Percentiles rank a stretch among this genome's conserved stretches.
Conservation (phyloP, 805 yeast species). For the Zygotorulaspora florentina region DNA sequence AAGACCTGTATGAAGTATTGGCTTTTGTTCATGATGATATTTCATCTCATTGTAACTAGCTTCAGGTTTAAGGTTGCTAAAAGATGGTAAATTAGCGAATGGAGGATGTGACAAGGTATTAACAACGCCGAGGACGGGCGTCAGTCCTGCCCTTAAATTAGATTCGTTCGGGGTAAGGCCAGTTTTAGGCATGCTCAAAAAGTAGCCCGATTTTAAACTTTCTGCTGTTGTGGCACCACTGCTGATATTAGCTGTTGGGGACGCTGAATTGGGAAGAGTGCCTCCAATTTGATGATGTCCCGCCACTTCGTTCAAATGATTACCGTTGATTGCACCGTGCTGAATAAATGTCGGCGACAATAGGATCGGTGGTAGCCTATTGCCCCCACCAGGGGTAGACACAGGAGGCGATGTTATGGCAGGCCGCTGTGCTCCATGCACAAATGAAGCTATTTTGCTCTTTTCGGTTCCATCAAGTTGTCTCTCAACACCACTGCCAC, state of each 20-base stretch:
- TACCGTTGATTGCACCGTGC: slow-evolving; percentile 4
- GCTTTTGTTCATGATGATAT: slow-evolving; percentile 1
- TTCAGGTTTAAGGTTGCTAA: slow-evolving; percentile 6
- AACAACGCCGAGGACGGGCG: slow-evolving; percentile 47
- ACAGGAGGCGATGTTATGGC: slow-evolving; percentile 39
- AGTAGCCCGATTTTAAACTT: slow-evolving; percentile 18
- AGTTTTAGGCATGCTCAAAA: slow-evolving; percentile 36
- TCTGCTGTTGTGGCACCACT: slow-evolving; percentile 3
- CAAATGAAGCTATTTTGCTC: slow-evolving; percentile 6
- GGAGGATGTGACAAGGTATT: slow-evolving; percentile 6
- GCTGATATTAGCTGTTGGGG: neutral
- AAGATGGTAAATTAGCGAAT: slow-evolving; percentile 20
- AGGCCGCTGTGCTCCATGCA: slow-evolving; percentile 20
- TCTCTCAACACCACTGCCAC: slow-evolving; percentile 4
- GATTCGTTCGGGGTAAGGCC: slow-evolving; percentile 79
- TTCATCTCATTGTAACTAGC: slow-evolving; percentile 1
- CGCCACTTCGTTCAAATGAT: neutral
- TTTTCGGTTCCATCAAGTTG: slow-evolving; percentile 4
- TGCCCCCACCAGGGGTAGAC: slow-evolving; percentile 54
- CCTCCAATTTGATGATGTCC: neutral
- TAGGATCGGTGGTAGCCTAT: slow-evolving; percentile 46
- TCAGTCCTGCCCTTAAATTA: slow-evolving; percentile 62
- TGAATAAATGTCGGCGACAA: slow-evolving; percentile 19
- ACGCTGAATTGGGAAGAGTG: neutral
- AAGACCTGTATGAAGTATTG: neutral